These are phyloP conservation scores for Pleodorina starrii DNA, from an alignment of 139 green algal species.

Conservation along the genomic window DNA sequence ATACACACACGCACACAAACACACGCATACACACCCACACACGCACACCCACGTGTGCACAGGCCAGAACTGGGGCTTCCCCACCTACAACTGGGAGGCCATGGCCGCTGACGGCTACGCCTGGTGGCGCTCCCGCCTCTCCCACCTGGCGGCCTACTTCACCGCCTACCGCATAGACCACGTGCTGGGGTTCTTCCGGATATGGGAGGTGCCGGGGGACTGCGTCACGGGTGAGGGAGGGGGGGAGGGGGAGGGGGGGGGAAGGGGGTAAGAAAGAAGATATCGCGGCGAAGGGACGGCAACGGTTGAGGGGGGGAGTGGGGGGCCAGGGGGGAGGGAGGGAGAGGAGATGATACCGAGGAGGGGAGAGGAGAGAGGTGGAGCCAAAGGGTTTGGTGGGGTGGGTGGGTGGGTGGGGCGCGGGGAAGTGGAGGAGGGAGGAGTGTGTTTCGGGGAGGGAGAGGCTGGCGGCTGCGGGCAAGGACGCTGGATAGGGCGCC, in stretches of 20 bases:
- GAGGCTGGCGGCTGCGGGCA: not conserved
- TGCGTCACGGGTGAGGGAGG: slow-evolving; percentile 64
- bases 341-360: not conserved
- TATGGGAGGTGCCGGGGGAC: slow-evolving; percentile 94
- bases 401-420: not conserved
- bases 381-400: no score
- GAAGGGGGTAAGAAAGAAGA: not conserved
- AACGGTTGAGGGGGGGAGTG: no score
- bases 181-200: slow-evolving; percentile 98
- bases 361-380: not conserved
- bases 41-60: no score
- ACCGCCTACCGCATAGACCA: slow-evolving; percentile 97
- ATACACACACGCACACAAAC: no score
- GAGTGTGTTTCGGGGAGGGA: not conserved
- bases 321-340: not conserved
- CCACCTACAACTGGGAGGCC: slow-evolving; percentile 96
- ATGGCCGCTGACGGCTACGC: slow-evolving; percentile 92
- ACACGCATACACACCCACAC: no score
- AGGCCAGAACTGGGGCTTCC: slow-evolving; percentile 98
- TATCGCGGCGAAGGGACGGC: no score
- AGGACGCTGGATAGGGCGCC: no score
- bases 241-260: not conserved
- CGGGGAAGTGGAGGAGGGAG: not conserved
- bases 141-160: slow-evolving; percentile 94
- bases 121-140: slow-evolving; percentile 79